These are phyloP conservation scores for Phytophthora syringae DNA, from an alignment of 352 stramenopile genomes.

Conservation along the genomic window DNA sequence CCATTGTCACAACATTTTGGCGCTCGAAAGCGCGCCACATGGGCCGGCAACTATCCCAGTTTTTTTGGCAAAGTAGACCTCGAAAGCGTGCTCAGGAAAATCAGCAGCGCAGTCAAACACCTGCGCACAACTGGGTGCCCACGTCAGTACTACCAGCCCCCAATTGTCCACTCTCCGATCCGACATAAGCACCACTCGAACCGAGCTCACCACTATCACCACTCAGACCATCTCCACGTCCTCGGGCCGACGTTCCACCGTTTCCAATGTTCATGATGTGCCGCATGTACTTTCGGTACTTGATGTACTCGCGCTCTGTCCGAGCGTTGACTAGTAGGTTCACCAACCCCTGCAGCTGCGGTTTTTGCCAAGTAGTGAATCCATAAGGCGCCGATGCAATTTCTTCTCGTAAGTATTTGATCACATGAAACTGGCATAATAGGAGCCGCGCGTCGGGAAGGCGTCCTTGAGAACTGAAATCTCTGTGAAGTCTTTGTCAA, in stretches of 20 bases:
- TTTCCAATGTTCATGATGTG: too few species aligned
- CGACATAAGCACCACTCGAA: neutral
- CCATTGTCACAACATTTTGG: constrained; percentile 17
- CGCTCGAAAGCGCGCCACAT: constrained; percentile 26
- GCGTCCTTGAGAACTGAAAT: constrained; percentile 6
- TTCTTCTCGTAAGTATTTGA: constrained; percentile 26
- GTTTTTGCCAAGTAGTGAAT: constrained; percentile 22
- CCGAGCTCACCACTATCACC: neutral
- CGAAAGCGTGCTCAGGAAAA: constrained; percentile 15
- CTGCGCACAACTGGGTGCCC: neutral
- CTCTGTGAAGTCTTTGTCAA: constrained; percentile 38
- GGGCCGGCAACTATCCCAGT: constrained; percentile 19
- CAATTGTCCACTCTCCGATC: neutral
- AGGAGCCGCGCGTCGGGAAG: constrained; percentile 23
- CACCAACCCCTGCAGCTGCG: neutral
- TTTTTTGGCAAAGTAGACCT: constrained; percentile 35
- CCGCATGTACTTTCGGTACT: too few species aligned
- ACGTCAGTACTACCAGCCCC: too few species aligned
- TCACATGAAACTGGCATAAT: constrained; percentile 38
- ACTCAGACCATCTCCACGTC: too few species aligned
- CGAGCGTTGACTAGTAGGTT: constrained; percentile 14
- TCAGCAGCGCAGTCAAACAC: neutral
- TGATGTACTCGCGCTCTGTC: neutral
- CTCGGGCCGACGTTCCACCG: too few species aligned
- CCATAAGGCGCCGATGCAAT: constrained; percentile 13